Conservation (phyloP, 257 asterid genomes). For the Petunia secreta region DNA sequence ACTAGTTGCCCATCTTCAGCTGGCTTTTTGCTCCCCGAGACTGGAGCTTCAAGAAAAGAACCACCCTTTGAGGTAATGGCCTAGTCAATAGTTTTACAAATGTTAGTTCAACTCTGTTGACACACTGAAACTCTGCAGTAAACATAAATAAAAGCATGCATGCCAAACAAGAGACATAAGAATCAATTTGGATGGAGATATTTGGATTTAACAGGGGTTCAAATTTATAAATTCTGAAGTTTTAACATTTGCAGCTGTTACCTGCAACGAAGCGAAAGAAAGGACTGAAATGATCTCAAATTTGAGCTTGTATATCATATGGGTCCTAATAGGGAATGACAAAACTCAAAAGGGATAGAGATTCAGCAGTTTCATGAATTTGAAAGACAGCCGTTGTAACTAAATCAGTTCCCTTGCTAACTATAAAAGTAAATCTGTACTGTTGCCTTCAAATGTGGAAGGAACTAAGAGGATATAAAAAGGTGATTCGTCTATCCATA, state of each 20-base stretch:
- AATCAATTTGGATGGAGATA: not conserved
- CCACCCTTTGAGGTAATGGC: conserved; percentile 85
- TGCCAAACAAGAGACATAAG: not conserved
- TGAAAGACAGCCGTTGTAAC: not conserved
- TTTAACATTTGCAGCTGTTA: not conserved
- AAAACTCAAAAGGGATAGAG: not conserved
- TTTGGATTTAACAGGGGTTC: not conserved
- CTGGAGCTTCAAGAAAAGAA: conserved; percentile 88
- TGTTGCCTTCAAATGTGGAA: not conserved
- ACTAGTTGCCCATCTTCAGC: conserved; percentile 99
- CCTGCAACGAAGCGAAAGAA: not conserved
- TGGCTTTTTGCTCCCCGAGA: conserved; percentile 98
- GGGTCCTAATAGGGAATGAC: not conserved
- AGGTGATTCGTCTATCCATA: not conserved
- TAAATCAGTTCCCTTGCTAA: not conserved
- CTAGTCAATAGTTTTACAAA: conserved; percentile 42
- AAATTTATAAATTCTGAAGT: not conserved
- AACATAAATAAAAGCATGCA: not conserved
- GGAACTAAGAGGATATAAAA: not conserved
- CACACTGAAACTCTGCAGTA: not conserved
- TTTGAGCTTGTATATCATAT: not conserved
- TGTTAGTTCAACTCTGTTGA: conserved; percentile 17
- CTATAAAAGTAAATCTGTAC: not conserved
- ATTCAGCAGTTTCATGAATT: not conserved
- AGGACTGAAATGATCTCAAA: not conserved